Percentiles rank a stretch among this genome's conserved stretches.
Evolutionary conservation across 257 asterid species (phyloP).

Genomic region (Anisodus tanguticus): DNA sequence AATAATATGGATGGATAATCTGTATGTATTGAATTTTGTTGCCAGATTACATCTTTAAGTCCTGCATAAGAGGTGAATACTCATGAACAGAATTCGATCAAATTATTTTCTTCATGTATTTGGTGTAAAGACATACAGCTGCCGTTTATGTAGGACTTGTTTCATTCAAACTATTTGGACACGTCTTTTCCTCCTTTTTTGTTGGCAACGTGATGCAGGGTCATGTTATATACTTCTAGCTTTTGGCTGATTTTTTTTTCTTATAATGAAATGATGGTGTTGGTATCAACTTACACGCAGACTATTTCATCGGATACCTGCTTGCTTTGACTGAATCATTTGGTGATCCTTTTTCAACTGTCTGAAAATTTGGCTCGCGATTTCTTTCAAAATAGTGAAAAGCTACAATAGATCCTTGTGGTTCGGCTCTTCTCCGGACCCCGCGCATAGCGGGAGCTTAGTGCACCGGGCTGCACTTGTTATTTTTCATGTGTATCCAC

Average conservation of each 20-base stretch:
- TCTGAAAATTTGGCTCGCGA: neutral
- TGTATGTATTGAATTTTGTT: neutral
- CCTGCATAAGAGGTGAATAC: neutral
- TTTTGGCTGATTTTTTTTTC: no score
- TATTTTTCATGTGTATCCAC: neutral
- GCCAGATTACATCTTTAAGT: neutral
- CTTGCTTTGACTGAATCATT: neutral
- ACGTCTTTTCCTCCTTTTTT: neutral
- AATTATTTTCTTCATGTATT: neutral
- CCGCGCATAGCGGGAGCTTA: no score
- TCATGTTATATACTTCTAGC: neutral
- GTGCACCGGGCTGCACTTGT: no score
- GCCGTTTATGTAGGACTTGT: constrained; percentile 12
- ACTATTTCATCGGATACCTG: no score
- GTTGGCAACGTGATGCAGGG: neutral
- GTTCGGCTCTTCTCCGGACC: no score
- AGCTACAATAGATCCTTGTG: no score
- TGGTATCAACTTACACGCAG: no score
- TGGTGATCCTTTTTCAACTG: neutral
- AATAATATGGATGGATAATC: neutral
- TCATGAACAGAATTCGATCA: neutral
- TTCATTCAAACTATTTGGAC: neutral
- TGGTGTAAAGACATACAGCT: neutral
- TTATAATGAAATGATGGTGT: no score
- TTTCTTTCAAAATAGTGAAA: no score